Base-by-base conservation (phyloP, 75 land plant genomes). In the Cupressus sempervirens region DNA sequence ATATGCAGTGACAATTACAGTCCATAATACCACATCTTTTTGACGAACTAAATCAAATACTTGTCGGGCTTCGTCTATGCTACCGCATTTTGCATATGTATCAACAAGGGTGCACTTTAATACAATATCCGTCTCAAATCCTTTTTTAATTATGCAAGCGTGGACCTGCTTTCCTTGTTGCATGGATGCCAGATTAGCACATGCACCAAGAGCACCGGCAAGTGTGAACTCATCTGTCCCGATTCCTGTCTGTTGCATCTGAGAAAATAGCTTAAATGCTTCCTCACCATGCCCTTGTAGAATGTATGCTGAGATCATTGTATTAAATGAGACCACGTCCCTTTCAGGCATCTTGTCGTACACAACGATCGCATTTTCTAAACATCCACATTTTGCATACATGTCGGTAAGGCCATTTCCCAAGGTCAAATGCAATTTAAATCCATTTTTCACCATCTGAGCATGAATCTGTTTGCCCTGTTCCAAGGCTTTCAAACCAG, bases 81-180 rank as follows among this genome's bases (percentile, higher is more conserved):
- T 87, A 54, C 94, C 94, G 84, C 94, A 92, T 84, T 91, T 92
- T 0, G 94, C 94, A 87, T 92, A 92, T 89, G 91, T 86, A 56
- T 89, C 91, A 41, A 92, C 84, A 35, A 88, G 75, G 36, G 77
- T 65, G 36, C 50, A 40, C 5, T 23, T 30, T 20, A 86, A 32
- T 15, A 82, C 56, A 8, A 43, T 9, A 34, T 86, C 87, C 0
- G 52, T 52, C 23, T 56, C 58, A 30, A 86, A 46, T 7, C 54
- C 58, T 56, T 32, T 68, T 50, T 82, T 82, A 26, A 80, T 23
- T 43, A 82, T 70, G 75, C 35, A 82, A 30, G 87, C 58, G 73
- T 86, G 87, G 38, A 86, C 53, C 83, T 79, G 82, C 12, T 20
- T 86, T 13, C 87, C 87, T 82, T 81, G 83, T 74, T 48, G 81